Evolutionary conservation across 345 rosid species (phyloP).

Genomic region (Isatis tinctoria): DNA sequence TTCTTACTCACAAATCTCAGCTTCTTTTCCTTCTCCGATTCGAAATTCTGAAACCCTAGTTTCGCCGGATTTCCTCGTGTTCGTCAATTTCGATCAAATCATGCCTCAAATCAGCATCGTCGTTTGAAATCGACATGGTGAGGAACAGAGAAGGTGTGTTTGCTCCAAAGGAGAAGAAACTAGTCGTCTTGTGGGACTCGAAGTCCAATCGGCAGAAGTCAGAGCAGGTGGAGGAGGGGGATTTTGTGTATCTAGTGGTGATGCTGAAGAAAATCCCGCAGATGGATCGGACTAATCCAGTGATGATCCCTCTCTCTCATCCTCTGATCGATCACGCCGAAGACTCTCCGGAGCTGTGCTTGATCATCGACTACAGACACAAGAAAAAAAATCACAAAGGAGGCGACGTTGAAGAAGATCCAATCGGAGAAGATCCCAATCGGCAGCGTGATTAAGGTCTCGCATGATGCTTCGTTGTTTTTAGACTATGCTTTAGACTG

Average conservation of each 20-base stretch:
- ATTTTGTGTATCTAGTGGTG: slow-evolving; percentile 52
- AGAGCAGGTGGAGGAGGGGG: slow-evolving; percentile 57
- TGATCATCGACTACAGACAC: slow-evolving; percentile 63
- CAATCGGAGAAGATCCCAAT: too few species aligned
- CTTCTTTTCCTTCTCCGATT: slow-evolving; percentile 23
- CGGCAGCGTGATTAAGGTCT: too few species aligned
- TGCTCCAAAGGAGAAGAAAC: slow-evolving; percentile 58
- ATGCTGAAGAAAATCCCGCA: slow-evolving; percentile 58
- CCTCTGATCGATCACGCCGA: slow-evolving; percentile 37
- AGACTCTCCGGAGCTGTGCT: slow-evolving; percentile 48
- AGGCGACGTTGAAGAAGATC: too few species aligned
- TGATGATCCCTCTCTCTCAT: slow-evolving; percentile 50
- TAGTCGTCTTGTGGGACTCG: too few species aligned
- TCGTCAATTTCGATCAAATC: slow-evolving; percentile 24
- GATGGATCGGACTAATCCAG: slow-evolving; percentile 44
- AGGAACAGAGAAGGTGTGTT: slow-evolving; percentile 64
- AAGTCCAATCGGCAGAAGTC: too few species aligned
- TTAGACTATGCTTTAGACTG: too few species aligned
- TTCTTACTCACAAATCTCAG: slow-evolving; percentile 22
- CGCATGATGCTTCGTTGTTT: too few species aligned
- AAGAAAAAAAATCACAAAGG: slow-evolving; percentile 70
- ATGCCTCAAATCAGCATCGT: slow-evolving; percentile 31
- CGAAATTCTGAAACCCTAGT: slow-evolving; percentile 1
- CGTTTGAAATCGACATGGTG: slow-evolving; percentile 80
- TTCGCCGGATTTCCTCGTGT: slow-evolving; percentile 2